Conservation (phyloP, 805 yeast species). For the Saturnispora quitensis region DNA sequence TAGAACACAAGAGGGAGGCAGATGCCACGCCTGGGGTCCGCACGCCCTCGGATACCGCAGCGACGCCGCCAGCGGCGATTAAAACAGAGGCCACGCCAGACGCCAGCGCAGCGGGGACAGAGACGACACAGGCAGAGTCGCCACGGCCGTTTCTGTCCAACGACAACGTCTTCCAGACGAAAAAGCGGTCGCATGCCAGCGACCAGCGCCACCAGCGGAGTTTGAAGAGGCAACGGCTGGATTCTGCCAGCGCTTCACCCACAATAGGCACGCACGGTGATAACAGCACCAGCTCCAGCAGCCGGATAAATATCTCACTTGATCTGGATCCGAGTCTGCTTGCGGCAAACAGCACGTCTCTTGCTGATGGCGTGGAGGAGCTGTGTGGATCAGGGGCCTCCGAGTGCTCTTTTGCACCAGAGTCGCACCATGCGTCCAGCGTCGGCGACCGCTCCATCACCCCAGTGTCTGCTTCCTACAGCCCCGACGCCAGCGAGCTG, state of each 20-base stretch:
- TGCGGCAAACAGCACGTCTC: slow-evolving; percentile 3
- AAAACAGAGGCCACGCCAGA: too few species aligned
- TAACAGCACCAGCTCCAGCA: neutral
- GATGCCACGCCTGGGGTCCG: too few species aligned
- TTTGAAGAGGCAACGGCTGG: neutral
- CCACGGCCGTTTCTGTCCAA: neutral
- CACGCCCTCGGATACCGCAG: neutral
- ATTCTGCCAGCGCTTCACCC: neutral
- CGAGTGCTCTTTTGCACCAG: neutral
- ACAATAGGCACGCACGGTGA: neutral
- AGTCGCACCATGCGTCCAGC: neutral
- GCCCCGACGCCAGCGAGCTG: neutral
- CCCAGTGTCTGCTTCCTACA: neutral
- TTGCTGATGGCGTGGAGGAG: neutral
- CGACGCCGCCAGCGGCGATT: neutral
- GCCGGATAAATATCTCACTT: neutral
- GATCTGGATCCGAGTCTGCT: neutral
- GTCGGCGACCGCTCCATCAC: neutral
- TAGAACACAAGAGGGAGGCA: too few species aligned
- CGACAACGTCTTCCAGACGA: slow-evolving; percentile 5
- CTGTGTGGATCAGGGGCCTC: neutral
- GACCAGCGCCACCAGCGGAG: neutral
- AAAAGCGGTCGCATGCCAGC: neutral
- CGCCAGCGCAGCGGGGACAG: too few species aligned
- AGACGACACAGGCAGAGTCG: too few species aligned